phyloP scores from a whole-genome alignment of 1,284 basidiomycete genomes.

The Cutaneotrichosporon sp. region DNA sequence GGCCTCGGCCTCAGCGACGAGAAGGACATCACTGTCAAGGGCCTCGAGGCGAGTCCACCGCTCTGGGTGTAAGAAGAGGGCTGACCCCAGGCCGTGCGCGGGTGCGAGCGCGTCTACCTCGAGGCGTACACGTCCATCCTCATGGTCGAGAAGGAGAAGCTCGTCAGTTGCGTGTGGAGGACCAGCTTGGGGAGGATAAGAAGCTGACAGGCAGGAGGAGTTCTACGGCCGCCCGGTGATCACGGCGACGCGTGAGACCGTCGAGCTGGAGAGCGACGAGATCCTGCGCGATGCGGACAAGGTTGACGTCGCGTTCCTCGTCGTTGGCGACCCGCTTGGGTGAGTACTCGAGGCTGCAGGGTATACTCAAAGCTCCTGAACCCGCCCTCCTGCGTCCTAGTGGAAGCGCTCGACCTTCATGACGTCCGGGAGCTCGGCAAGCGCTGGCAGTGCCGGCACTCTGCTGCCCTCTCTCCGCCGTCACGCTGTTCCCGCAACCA shows the following conservation, averaged over 20 bases:
- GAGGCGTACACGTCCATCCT: constrained; percentile 95
- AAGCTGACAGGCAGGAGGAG: constrained; percentile 64
- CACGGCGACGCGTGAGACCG: constrained; percentile 92
- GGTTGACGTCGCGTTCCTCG: constrained; percentile 84
- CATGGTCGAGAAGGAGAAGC: constrained; percentile 78
- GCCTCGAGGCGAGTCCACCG: constrained; percentile 68
- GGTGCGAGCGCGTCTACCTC: constrained; percentile 77
- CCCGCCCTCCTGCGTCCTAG: too few relatives aligned
- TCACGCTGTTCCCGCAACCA: too few relatives aligned
- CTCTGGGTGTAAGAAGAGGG: too few relatives aligned
- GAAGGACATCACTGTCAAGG: constrained; percentile 91
- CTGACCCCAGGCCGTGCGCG: constrained; percentile 68
- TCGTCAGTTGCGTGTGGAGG: constrained; percentile 61
- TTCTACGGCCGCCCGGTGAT: constrained; percentile 88
- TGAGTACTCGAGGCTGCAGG: too few relatives aligned
- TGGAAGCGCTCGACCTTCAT: too few relatives aligned
- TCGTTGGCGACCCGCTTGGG: constrained; percentile 98
- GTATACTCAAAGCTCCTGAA: too few relatives aligned
- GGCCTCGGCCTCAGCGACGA: constrained; percentile 91
- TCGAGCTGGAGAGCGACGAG: constrained; percentile 90
- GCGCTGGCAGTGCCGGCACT: too few relatives aligned
- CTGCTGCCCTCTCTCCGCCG: too few relatives aligned
- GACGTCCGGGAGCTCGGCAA: too few relatives aligned
- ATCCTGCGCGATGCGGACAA: constrained; percentile 79
- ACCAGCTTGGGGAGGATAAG: neutral